Evolutionary conservation across 2,329 filamentous ascomycete genomes (phyloP).

Genomic region (Metarhizium brunneum): DNA sequence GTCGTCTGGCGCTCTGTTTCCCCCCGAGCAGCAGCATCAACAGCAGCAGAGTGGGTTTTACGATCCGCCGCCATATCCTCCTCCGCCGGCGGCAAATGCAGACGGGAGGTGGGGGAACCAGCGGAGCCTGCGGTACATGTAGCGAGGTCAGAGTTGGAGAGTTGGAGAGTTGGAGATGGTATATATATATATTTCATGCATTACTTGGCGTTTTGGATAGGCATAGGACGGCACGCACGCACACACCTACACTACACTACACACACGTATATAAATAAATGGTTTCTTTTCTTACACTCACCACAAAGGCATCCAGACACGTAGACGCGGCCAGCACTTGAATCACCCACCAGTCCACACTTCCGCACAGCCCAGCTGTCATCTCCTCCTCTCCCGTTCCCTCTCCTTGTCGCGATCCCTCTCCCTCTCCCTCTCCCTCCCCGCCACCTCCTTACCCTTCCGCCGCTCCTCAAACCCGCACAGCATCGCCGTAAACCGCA

Average conservation of each 20-base stretch:
- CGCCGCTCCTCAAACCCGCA: slow-evolving; percentile 34
- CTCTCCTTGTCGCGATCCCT: background rate
- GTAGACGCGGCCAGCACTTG: too few relatives aligned
- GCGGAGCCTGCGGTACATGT: slow-evolving; percentile 1
- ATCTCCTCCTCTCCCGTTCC: too few relatives aligned
- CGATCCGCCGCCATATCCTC: background rate
- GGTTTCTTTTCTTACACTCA: too few relatives aligned
- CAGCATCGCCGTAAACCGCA: slow-evolving; percentile 46
- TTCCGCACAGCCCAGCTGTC: too few relatives aligned
- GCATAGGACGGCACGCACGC: too few relatives aligned
- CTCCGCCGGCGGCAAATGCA: background rate
- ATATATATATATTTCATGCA: background rate
- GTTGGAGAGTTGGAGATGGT: background rate
- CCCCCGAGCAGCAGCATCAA: background rate
- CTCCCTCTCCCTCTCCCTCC: background rate
- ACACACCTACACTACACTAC: too few relatives aligned
- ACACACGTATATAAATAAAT: too few relatives aligned
- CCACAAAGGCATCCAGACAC: too few relatives aligned
- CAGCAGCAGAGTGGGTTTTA: background rate
- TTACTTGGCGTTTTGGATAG: too few relatives aligned
- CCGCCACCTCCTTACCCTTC: background rate
- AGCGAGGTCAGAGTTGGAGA: background rate
- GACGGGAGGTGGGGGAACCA: background rate
- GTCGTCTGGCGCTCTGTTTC: background rate
- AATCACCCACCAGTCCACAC: too few relatives aligned